Base-by-base conservation (phyloP, 2,329 filamentous ascomycete genomes). In the Ophiocordyceps polyrhachis-furcata region DNA sequence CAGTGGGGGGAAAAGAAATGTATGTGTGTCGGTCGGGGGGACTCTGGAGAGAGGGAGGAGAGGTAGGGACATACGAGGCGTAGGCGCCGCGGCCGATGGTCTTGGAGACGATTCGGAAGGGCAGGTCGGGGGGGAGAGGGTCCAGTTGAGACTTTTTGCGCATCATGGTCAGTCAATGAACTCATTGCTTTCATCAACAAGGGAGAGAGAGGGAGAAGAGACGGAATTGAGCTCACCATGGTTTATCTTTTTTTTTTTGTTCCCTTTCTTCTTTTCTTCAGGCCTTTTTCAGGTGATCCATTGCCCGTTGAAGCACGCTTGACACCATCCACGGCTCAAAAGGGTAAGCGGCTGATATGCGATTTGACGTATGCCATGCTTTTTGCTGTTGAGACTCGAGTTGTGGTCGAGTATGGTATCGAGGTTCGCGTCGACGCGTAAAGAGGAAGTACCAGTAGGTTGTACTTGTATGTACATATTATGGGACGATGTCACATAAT, bases 61-160 rank as follows among this genome's bases (percentile, higher is more conserved):
- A 38, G 8, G n/a, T n/a, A n/a, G n/a, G n/a, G n/a, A 64, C 64
- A 63, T 66, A 95, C 89, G 87, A 96, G 60, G 91, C 91, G 72
- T 98, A 98, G 54, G 91, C 91, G 54, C 91, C 91, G 59, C 86
- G 82, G 46, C 91, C 91, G 55, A 98, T 94, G 14, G 91, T 98
- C 62, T 91, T 91, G 48, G 91, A 96, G 55, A 98, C 75, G 57
- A 98, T 81, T 51, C 89, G 79, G 62, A 98, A 98, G 44, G 91
- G 91, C 43, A 98, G 71, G 56, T 94, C 78, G 49, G 57, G 68
- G 21, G 91, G 91, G 43, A 96, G 69, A 51, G 89, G 87, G 57
- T 87, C 87, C 53, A 88, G 67, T 66, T 98, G 91, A 52, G 87
- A 93, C 73, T 93, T n/a, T n/a, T 17, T 11, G n/a, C 8, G 17